Evolutionary conservation across 345 rosid genomes (phyloP), one percentile per base, ranked within the genome.

Genomic region (Camelina laxa): DNA sequence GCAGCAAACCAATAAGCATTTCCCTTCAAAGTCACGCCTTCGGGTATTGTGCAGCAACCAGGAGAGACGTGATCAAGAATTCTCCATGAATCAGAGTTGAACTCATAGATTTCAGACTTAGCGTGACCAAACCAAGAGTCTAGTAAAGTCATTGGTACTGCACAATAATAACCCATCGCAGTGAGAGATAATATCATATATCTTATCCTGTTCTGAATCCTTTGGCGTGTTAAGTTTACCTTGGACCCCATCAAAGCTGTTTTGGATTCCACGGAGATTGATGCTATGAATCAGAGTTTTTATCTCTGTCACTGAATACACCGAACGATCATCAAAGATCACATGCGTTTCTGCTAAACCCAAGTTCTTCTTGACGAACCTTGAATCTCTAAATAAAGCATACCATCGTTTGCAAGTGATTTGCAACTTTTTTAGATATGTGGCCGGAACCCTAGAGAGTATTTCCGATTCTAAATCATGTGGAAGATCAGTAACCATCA

Each of bases 1-100:
- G 24, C 24, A 1, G 24, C 24, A 22, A 22, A 22, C 22, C 44
- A 58, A 20, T 58, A 58, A 33, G 14, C 41, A 33, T 58, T 58
- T 4, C 63, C 63, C 14, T 16, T 58, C 10, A 33, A 58, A 16
- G 42, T 8, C 20, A 33, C 22, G 8, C 22, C 42, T n/a, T 12
- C 1, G 5, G n/a, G 12, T 3, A 0, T 1, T 11, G 4, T 41
- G 15, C 13, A 41, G 13, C 14, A 41, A 41, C 4, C 5, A 41
- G 45, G 45, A 41, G 45, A 41, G 45, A 41, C 14, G 15, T 41
- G 15, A 41, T 41, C 45, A 41, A 41, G n/a, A 41, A 38, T 8
- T 44, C 65, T 36, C 65, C 48, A 60, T 17, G 65, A 60, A 12
- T 36, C 27, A 60, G 65, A 17, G 27, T 12, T 60, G 7, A 60